These are phyloP conservation scores for Melanogaster broomeanus DNA, from an alignment of 768 basidiomycete species.

Conservation along the genomic window DNA sequence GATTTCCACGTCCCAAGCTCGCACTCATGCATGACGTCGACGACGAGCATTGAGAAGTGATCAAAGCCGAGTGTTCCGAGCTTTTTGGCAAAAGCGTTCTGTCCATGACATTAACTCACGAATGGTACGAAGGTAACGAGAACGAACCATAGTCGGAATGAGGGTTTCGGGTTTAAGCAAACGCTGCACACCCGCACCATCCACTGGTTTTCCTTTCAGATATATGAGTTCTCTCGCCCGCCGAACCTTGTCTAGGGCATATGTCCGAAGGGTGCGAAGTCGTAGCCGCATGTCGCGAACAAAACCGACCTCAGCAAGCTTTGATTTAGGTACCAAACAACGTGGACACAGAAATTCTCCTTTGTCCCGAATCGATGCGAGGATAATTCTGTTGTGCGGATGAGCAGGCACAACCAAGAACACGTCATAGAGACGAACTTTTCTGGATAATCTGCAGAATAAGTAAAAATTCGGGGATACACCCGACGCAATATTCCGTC, in stretches of 20 bases:
- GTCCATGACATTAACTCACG: no score
- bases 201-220: not conserved
- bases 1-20: conserved; percentile 42
- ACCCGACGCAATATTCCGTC: not conserved
- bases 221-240: not conserved
- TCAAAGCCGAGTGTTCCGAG: conserved; percentile 18
- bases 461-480: conserved; percentile 29
- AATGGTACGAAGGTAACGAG: not conserved
- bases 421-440: no score
- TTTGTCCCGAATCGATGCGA: conserved; percentile 39
- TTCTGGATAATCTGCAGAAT: conserved; percentile 35
- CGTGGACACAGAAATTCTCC: conserved; percentile 42
- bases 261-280: not conserved
- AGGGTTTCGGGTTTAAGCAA: not conserved
- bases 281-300: conserved; percentile 17
- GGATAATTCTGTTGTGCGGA: conserved; percentile 28
- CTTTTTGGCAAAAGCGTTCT: conserved; percentile 37
- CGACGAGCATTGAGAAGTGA: conserved; percentile 27
- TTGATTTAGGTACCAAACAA: conserved; percentile 32
- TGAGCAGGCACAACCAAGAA: conserved; percentile 3
- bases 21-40: conserved; percentile 42
- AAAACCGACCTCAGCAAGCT: conserved; percentile 32
- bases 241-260: not conserved
- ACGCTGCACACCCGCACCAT: not conserved
- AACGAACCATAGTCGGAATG: not conserved